Conservation (phyloP, 139 green algal genomes). For the Diplosphaera chodatii region DNA sequence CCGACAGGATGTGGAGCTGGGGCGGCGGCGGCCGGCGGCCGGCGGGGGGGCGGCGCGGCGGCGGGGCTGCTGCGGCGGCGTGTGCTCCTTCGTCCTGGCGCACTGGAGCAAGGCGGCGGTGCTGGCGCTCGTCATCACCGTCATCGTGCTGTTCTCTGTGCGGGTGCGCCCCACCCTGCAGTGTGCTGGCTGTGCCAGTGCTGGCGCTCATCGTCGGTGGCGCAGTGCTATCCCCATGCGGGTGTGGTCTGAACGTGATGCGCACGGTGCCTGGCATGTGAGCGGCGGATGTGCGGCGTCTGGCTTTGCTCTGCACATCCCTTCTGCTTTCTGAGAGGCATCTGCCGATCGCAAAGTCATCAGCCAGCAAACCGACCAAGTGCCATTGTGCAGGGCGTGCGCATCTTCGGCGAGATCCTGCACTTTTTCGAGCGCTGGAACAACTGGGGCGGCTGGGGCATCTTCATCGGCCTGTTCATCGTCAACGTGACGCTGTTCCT, state of each 20-base stretch:
- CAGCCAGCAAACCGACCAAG: no score
- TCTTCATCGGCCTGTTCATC: slow-evolving; percentile 38
- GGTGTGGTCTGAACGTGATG: no score
- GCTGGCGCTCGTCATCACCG: slow-evolving; percentile 23
- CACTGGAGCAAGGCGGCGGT: slow-evolving; percentile 24
- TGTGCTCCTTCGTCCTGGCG: not conserved
- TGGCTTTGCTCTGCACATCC: no score
- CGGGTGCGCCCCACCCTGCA: no score
- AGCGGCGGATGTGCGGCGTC: no score
- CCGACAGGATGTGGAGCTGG: not conserved
- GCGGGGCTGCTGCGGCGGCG: not conserved
- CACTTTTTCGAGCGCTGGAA: slow-evolving; percentile 45
- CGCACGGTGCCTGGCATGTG: no score
- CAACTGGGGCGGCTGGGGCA: slow-evolving; percentile 45
- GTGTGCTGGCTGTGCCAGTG: no score
- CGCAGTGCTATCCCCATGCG: no score
- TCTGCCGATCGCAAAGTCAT: no score
- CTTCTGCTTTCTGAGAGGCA: no score
- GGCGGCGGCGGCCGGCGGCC: no score
- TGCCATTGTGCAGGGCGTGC: slow-evolving; percentile 46
- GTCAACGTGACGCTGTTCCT: slow-evolving; percentile 42
- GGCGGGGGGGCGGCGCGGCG: not conserved
- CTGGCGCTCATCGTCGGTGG: no score
- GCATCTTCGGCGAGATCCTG: slow-evolving; percentile 37
- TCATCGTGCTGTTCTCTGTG: slow-evolving; percentile 49